phyloP scores from a whole-genome alignment of 495 filamentous ascomycete species.

The Daldinia loculata region DNA sequence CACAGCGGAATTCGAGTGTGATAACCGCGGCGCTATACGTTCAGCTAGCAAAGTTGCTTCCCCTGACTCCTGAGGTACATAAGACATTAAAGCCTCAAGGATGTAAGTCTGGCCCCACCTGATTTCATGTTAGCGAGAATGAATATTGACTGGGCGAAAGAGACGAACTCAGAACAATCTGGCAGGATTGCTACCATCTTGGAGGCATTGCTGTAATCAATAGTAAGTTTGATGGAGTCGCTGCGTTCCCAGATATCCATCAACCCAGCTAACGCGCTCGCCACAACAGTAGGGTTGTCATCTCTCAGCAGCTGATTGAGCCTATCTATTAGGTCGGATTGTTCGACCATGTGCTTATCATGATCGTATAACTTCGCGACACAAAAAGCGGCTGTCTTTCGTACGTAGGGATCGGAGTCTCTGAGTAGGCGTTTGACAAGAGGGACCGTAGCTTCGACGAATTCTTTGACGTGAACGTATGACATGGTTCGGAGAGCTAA shows the following conservation, averaged over 20 bases:
- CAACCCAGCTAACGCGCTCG: constrained; percentile 87
- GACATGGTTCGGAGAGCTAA: constrained; percentile 94
- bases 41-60: constrained; percentile 93
- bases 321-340: constrained; percentile 88
- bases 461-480: constrained; percentile 96
- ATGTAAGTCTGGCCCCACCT: constrained; percentile 99
- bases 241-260: constrained; percentile 99
- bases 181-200: constrained; percentile 97
- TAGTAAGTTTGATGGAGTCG: constrained; percentile 96
- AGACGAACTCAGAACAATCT: constrained; percentile 92
- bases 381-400: constrained; percentile 95
- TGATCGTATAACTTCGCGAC: constrained; percentile 99
- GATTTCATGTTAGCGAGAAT: constrained; percentile 39
- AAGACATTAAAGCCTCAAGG: constrained; percentile 96
- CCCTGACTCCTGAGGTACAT: constrained; percentile 88
- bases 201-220: constrained; percentile 95
- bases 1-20: constrained; percentile 95
- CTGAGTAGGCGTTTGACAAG: constrained; percentile 84
- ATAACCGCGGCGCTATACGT: constrained; percentile 89
- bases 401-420: constrained; percentile 93
- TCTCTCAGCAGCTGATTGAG: constrained; percentile 91
- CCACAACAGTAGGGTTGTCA: constrained; percentile 96
- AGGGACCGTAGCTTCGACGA: constrained; percentile 87
- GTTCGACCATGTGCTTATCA: constrained; percentile 88
- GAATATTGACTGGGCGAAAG: background rate